Evolutionary conservation across 257 asterid species (phyloP), one percentile per base, ranked within the genome.

Genomic region (Lithospermum erythrorhizon): DNA sequence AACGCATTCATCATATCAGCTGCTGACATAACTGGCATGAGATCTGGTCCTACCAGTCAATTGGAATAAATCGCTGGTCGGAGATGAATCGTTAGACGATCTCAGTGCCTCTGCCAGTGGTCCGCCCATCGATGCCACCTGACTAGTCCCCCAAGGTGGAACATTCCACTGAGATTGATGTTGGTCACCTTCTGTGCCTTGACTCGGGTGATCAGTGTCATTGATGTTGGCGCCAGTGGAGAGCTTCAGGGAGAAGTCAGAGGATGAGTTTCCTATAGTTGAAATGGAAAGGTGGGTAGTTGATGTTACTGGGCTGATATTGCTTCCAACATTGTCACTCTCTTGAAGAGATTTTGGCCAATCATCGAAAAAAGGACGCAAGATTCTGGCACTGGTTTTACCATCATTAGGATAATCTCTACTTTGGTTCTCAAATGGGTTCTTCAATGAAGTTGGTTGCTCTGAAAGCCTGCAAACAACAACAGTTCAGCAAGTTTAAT

Each of bases 91-190:
- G 24, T 94, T 69, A 0, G 95, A 85, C 0, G 90, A 83, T 64
- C 95, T 71, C 73, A 91, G 54, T 5, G 93, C 98, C 82, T 91
- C 98, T 0, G 94, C 98, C 21, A 91, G 72, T 22, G 98, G 96
- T 8, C 95, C 96, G 0, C 95, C 90, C 86, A 85, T 72, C 6
- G 90, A 71, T 15, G 81, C 72, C 13, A 55, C 76, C 45, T 71
- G 80, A 60, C 52, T 73, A 18, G 75, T 66, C 55, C 71, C 86
- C 90, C 94, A 79, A 0, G 65, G 32, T 6, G 53, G 49, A 2
- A 41, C 61, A 21, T 68, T 69, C 85, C 84, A 82, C 61, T 70
- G 79, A 57, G 72, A 2, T 21, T 59, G 78, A 25, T 70, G 51
- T 61, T 73, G 69, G 11, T 62, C 81, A 59, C 76, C 62, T 58